A percentile compares a stretch with the other conserved stretches of the same genome.
Evolutionary conservation across 192 early-diverging fungal species (phyloP).

Genomic region (Gryganskiella cystojenkinii): DNA sequence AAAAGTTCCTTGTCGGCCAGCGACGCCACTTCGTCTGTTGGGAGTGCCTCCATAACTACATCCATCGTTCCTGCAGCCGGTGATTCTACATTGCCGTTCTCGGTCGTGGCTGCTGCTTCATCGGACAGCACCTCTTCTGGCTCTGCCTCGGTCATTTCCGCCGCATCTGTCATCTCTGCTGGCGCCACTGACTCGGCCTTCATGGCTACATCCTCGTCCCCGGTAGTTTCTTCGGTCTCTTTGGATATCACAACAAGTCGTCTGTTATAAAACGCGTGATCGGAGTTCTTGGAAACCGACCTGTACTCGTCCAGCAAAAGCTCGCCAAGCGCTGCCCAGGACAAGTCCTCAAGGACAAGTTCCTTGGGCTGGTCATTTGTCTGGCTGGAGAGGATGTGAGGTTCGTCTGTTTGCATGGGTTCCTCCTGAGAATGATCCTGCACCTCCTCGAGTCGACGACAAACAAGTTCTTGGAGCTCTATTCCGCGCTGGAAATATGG

Average conservation of each 20-base stretch:
- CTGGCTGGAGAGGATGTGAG: neutral
- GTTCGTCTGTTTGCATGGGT: neutral
- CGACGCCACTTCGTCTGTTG: neutral
- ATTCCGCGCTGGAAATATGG: constrained; percentile 44
- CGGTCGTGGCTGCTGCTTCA: neutral
- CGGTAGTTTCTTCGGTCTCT: neutral
- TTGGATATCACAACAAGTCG: constrained; percentile 13
- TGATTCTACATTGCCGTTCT: neutral
- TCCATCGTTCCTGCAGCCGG: neutral
- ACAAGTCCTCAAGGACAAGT: constrained; percentile 13
- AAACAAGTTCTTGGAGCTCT: constrained; percentile 23
- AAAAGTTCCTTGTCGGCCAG: constrained; percentile 20
- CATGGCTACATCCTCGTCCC: neutral
- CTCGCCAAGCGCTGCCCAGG: constrained; percentile 31
- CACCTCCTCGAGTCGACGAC: neutral
- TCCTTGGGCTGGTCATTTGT: constrained; percentile 4
- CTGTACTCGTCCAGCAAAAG: constrained; percentile 36
- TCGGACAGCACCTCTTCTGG: neutral
- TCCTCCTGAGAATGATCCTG: neutral
- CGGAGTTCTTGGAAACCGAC: neutral
- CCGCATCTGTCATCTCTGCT: neutral
- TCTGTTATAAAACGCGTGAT: constrained; percentile 19
- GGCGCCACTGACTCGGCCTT: neutral
- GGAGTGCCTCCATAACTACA: neutral
- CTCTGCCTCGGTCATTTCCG: neutral